Conservation (phyloP, 495 filamentous ascomycete species). For the Tuber aestivum region DNA sequence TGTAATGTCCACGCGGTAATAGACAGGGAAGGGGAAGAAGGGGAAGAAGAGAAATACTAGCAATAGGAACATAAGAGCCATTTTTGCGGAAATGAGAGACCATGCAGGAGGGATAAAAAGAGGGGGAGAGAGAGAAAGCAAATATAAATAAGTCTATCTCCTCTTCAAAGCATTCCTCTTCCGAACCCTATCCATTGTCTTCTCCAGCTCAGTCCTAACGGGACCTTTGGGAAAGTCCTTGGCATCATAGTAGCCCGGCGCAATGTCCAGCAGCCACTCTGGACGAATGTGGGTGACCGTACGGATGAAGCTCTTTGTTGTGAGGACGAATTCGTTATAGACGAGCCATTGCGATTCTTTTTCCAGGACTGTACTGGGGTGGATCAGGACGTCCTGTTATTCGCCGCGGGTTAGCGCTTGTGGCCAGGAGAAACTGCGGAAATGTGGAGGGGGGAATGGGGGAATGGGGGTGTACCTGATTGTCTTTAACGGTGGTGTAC, state of each 20-base stretch:
- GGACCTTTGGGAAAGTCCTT: conserved; percentile 76
- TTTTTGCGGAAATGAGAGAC: background rate
- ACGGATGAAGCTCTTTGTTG: conserved; percentile 83
- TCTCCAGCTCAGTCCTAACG: conserved; percentile 67
- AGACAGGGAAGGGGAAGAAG: too few species aligned
- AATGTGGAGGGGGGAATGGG: too few species aligned
- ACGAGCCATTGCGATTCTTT: conserved; percentile 93
- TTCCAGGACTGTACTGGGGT: conserved; percentile 80
- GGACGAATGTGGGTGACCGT: conserved; percentile 61
- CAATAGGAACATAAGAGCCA: background rate
- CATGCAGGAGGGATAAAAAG: background rate
- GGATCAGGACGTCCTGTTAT: conserved; percentile 77
- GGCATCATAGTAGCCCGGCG: conserved; percentile 88
- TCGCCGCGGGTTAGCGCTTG: conserved; percentile 8
- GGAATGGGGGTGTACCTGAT: conserved; percentile 47
- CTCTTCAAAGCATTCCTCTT: conserved; percentile 61
- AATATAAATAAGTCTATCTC: conserved; percentile 4
- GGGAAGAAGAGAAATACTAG: background rate
- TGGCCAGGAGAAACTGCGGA: background rate
- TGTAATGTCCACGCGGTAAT: background rate
- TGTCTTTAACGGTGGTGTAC: conserved; percentile 92
- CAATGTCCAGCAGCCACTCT: conserved; percentile 93
- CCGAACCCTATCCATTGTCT: conserved; percentile 66
- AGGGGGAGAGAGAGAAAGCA: background rate
- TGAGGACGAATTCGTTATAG: conserved; percentile 98